Evolutionary conservation across 257 asterid species (phyloP).

Genomic region (Primulina eburnea): DNA sequence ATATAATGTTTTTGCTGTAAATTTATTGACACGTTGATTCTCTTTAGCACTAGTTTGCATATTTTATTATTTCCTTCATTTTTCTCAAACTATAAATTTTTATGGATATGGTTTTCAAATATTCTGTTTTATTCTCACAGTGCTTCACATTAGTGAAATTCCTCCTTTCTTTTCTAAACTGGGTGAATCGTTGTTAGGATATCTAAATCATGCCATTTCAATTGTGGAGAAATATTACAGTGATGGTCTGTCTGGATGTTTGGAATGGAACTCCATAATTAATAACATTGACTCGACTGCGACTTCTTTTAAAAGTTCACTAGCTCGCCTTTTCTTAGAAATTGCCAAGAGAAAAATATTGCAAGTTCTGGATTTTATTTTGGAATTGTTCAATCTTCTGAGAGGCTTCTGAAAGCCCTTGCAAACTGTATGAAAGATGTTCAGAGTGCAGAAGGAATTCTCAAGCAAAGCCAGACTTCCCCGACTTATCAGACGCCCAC

Average conservation of each 20-base stretch:
- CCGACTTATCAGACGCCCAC: constrained; percentile 34
- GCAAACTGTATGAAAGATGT: constrained; percentile 63
- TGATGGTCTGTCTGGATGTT: constrained; percentile 40
- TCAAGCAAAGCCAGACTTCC: constrained; percentile 35
- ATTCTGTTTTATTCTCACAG: constrained; percentile 8
- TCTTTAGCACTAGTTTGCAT: constrained; percentile 15
- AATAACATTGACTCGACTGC: constrained; percentile 38
- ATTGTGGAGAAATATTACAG: constrained; percentile 46
- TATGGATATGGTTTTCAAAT: not conserved
- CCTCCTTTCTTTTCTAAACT: constrained; percentile 52
- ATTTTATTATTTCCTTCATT: not conserved
- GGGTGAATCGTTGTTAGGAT: constrained; percentile 47
- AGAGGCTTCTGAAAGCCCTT: no score
- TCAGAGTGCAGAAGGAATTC: constrained; percentile 44
- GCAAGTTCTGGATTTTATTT: constrained; percentile 33
- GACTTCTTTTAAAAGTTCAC: constrained; percentile 63
- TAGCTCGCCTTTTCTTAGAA: constrained; percentile 62
- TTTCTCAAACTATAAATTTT: not conserved
- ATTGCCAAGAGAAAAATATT: constrained; percentile 39
- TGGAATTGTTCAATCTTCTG: constrained; percentile 52
- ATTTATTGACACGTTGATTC: no score
- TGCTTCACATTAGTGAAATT: constrained; percentile 38
- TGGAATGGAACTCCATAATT: constrained; percentile 48
- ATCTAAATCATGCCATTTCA: constrained; percentile 59
- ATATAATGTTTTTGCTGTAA: no score